Percentiles rank a stretch among this genome's conserved stretches.
These are phyloP conservation scores for Takakia lepidozioides DNA, from an alignment of 225 moss, liverwort and hornwort genomes.

Conservation along the genomic window DNA sequence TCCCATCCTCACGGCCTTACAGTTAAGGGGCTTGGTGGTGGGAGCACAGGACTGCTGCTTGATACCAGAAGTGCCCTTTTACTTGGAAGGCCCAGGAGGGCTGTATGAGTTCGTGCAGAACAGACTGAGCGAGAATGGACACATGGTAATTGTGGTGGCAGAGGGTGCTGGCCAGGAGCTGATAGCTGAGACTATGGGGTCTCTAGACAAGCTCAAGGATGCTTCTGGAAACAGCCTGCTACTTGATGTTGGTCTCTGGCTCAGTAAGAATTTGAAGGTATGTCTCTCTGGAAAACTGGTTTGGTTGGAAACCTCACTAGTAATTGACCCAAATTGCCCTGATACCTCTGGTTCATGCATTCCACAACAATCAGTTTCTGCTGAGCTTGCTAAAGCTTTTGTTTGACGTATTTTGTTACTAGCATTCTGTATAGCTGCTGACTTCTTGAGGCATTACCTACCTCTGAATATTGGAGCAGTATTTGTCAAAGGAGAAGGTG, in stretches of 20 bases:
- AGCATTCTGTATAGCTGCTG: no score
- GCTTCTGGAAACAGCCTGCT: slow-evolving; percentile 57
- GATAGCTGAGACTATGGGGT: slow-evolving; percentile 21
- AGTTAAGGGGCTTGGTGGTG: background rate
- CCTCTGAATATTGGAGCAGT: no score
- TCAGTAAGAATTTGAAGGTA: slow-evolving; percentile 53
- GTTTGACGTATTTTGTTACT: no score
- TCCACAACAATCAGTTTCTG: no score
- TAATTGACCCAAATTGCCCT: no score
- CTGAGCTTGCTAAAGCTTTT: no score
- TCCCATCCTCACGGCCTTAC: background rate
- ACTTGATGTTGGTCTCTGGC: slow-evolving; percentile 51
- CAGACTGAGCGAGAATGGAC: slow-evolving; percentile 46
- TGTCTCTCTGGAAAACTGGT: no score
- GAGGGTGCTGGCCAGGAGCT: slow-evolving; percentile 68
- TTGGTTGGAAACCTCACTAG: no score
- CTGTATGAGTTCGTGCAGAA: slow-evolving; percentile 36
- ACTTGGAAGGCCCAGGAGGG: slow-evolving; percentile 51
- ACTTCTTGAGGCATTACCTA: no score
- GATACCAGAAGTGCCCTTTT: slow-evolving; percentile 67
- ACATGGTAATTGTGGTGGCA: slow-evolving; percentile 59
- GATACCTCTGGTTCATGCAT: no score
- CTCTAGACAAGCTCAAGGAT: slow-evolving; percentile 21
- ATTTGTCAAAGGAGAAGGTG: no score
- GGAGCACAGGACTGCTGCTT: slow-evolving; percentile 50